Evolutionary conservation across 352 stramenopile genomes (phyloP).

Genomic region (Globisporangium emineosum): DNA sequence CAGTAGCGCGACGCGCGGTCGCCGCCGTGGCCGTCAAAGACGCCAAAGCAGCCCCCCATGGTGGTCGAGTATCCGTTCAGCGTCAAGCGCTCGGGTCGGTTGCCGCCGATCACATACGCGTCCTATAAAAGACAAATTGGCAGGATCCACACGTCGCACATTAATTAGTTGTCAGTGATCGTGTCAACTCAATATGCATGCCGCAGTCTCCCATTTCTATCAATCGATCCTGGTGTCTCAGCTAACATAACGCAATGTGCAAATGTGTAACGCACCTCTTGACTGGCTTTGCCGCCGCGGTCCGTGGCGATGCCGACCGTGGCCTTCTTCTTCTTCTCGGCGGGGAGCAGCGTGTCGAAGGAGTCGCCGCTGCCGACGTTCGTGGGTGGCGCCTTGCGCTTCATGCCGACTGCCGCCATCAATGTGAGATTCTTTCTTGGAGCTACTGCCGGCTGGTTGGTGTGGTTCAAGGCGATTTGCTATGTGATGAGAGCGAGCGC

Average conservation of each 20-base stretch:
- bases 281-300: conserved; percentile 67
- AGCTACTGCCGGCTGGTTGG: not conserved
- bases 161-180: not conserved
- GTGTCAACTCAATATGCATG: not conserved
- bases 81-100: conserved; percentile 51
- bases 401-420: conserved; percentile 20
- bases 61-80: conserved; percentile 72
- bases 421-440: not conserved
- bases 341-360: conserved; percentile 14
- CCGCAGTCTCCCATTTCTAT: not conserved
- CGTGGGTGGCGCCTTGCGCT: conserved; percentile 33
- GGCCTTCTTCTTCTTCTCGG: conserved; percentile 38
- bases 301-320: conserved; percentile 67
- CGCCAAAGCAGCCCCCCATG: conserved; percentile 67
- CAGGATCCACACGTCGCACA: no score
- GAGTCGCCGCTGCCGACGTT: conserved; percentile 16
- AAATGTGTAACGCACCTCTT: conserved; percentile 49
- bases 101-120: conserved; percentile 78
- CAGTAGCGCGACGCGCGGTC: conserved; percentile 78
- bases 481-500: conserved; percentile 1
- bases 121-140: conserved; percentile 42
- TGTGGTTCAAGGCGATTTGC: conserved; percentile 5
- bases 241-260: not conserved
- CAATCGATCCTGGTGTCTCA: not conserved
- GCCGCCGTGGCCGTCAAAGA: conserved; percentile 82